phyloP scores from a whole-genome alignment of 2,329 filamentous ascomycete genomes.

The Exophiala sideris region DNA sequence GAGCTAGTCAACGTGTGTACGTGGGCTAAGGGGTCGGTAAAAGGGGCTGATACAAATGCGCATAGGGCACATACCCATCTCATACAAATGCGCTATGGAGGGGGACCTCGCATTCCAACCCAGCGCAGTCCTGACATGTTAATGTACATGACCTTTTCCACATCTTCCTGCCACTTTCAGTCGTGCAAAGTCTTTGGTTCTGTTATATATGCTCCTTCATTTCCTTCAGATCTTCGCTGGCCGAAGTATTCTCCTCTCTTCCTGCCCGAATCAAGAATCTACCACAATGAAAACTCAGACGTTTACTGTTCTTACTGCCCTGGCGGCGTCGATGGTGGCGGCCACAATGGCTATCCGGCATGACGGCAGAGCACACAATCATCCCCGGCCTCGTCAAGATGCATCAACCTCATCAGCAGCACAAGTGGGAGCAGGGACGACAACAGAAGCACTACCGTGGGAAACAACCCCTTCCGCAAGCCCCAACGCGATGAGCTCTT shows the following conservation, averaged over 20 bases:
- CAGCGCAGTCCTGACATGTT: background rate
- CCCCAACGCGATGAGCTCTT: background rate
- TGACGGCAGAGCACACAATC: slow-evolving; percentile 13
- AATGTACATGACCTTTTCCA: background rate
- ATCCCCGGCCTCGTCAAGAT: slow-evolving; percentile 11
- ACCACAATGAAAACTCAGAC: background rate
- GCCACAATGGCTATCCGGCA: slow-evolving; percentile 2
- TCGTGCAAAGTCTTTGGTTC: background rate
- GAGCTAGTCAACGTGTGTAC: background rate
- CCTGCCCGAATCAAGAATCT: background rate
- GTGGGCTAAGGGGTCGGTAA: no score
- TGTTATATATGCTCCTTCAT: background rate
- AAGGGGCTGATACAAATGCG: background rate
- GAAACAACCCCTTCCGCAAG: no score
- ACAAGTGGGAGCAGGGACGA: no score
- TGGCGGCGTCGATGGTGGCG: slow-evolving; percentile 1
- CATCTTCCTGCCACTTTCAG: background rate
- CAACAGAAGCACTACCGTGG: slow-evolving; percentile 1
- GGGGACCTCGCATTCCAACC: slow-evolving; percentile 10
- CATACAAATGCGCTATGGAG: background rate
- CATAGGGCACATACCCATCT: slow-evolving; percentile 12
- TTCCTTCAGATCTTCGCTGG: background rate
- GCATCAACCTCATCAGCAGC: background rate
- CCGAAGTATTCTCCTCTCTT: background rate
- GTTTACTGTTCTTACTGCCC: slow-evolving; percentile 4